Evolutionary conservation across 192 early-diverging fungal genomes (phyloP).

Genomic region (Gamsiella multidivaricata): DNA sequence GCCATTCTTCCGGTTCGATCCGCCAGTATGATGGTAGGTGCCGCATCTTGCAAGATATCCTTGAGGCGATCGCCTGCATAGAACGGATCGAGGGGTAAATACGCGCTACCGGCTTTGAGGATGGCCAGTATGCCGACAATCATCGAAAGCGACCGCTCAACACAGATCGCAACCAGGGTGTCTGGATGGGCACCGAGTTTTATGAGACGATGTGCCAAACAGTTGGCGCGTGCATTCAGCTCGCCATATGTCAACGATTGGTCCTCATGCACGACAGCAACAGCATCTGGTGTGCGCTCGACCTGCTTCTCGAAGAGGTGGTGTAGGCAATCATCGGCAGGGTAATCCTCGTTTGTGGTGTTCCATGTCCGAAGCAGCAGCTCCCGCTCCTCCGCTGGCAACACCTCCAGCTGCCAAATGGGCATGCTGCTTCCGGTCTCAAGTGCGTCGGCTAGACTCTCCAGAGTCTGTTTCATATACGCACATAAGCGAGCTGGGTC

Average conservation of each 20-base stretch:
- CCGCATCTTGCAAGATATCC: constrained; percentile 24
- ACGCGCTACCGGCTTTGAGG: constrained; percentile 43
- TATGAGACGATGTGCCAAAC: constrained; percentile 1
- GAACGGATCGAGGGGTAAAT: constrained; percentile 41
- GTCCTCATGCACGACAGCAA: constrained; percentile 1
- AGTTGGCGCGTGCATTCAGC: not conserved
- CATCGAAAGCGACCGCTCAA: not conserved
- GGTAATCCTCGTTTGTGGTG: not conserved
- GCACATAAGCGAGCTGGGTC: not conserved
- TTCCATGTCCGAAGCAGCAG: constrained; percentile 2
- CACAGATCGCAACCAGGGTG: not conserved
- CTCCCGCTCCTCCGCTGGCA: constrained; percentile 1
- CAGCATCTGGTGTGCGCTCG: not conserved
- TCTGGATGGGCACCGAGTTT: not conserved
- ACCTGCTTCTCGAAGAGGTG: constrained; percentile 6
- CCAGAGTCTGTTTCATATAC: constrained; percentile 7
- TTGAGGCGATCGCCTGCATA: constrained; percentile 33
- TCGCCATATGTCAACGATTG: constrained; percentile 5
- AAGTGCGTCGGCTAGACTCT: not conserved
- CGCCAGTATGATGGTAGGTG: not conserved
- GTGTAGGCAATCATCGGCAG: not conserved
- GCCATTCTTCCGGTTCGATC: not conserved
- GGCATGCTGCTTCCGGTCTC: not conserved
- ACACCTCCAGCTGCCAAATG: not conserved
- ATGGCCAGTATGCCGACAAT: constrained; percentile 38